A percentile compares a stretch with the other conserved stretches of the same genome.
phyloP scores from a whole-genome alignment of 2,329 filamentous ascomycete genomes.

The Monilinia fructicola region DNA sequence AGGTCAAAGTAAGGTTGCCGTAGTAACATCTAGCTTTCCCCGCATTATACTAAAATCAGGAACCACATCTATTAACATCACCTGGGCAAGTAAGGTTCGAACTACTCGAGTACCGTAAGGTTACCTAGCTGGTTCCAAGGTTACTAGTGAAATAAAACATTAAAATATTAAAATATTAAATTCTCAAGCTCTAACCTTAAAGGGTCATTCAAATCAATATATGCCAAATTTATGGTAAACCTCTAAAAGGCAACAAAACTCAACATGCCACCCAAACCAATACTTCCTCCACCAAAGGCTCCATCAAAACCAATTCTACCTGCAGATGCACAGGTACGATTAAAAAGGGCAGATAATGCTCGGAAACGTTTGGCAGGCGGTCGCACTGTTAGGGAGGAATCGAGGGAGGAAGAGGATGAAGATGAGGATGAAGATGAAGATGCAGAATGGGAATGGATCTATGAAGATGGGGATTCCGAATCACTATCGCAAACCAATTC shows the following conservation, averaged over 20 bases:
- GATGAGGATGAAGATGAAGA: conserved; percentile 71
- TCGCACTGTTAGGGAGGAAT: conserved; percentile 61
- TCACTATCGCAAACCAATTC: background rate
- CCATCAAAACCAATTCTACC: conserved; percentile 27
- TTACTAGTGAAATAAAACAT: too few species aligned
- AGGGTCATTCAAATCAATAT: conserved; percentile 14
- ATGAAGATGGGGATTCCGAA: conserved; percentile 22
- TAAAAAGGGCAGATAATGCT: conserved; percentile 42
- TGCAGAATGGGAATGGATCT: conserved; percentile 78
- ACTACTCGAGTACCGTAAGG: too few species aligned
- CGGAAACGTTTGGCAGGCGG: conserved; percentile 43
- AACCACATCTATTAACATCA: background rate
- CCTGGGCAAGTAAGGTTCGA: too few species aligned
- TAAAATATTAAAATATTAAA: background rate
- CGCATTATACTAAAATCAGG: conserved; percentile 14
- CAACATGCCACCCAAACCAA: conserved; percentile 37
- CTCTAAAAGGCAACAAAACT: background rate
- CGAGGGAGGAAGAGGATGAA: conserved; percentile 81
- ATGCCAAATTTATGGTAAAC: background rate
- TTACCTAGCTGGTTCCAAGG: too few species aligned
- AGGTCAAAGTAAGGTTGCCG: background rate
- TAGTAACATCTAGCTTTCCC: conserved; percentile 2
- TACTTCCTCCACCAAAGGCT: conserved; percentile 26
- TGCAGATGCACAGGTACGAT: conserved; percentile 24
- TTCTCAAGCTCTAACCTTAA: conserved; percentile 5